Evolutionary conservation across 257 asterid genomes (phyloP).

Genomic region (Ilex aquifolium): DNA sequence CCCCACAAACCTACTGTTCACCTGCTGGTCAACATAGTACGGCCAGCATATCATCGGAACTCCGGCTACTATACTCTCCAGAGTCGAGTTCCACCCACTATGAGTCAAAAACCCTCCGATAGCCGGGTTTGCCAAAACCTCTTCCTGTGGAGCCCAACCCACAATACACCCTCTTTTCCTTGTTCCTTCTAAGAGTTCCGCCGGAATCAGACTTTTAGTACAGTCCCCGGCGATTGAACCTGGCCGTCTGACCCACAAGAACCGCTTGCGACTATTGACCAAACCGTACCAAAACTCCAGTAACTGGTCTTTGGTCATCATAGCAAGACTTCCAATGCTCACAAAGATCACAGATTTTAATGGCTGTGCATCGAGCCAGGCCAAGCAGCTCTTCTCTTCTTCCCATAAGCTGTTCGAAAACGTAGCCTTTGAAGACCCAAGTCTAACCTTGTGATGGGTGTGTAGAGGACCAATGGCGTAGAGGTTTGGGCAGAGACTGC

Average conservation of each 20-base stretch:
- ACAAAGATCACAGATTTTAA: constrained; percentile 56
- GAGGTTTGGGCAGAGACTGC: constrained; percentile 16
- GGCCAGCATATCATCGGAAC: constrained; percentile 79
- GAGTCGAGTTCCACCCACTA: constrained; percentile 66
- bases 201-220: constrained; percentile 14
- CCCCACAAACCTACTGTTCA: constrained; percentile 47
- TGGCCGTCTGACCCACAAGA: constrained; percentile 56
- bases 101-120: constrained; percentile 65
- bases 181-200: constrained; percentile 24
- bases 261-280: constrained; percentile 43
- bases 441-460: constrained; percentile 18
- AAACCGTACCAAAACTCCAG: constrained; percentile 58
- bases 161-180: constrained; percentile 49
- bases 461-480: constrained; percentile 40
- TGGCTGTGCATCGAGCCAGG: constrained; percentile 62
- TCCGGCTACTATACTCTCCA: constrained; percentile 49
- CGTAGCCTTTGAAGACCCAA: not conserved
- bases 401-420: constrained; percentile 19
- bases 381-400: constrained; percentile 23
- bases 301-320: constrained; percentile 28
- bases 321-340: constrained; percentile 54
- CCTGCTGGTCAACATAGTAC: constrained; percentile 52
- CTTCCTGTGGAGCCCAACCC: constrained; percentile 65
- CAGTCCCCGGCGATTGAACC: constrained; percentile 26
- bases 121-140: constrained; percentile 47